Conservation (phyloP, 2,329 filamentous ascomycete genomes). For the Exophiala sp. region DNA sequence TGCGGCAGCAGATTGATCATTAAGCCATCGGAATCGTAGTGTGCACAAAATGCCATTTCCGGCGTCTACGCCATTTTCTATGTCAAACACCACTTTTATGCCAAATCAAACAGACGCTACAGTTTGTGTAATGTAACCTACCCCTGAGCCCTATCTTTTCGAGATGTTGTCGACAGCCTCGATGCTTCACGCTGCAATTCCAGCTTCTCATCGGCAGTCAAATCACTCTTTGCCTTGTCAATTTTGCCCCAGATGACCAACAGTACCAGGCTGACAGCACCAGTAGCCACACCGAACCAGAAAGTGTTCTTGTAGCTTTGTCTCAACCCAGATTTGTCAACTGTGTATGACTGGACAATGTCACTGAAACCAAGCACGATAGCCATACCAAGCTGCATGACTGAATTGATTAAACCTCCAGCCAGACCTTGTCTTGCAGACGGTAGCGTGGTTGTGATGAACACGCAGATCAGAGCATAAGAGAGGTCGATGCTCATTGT, state of each 20-base stretch:
- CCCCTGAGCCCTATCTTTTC: background rate
- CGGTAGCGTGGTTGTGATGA: conserved; percentile 70
- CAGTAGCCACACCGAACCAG: conserved; percentile 61
- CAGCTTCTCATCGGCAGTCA: conserved; percentile 56
- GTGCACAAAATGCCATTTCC: no score
- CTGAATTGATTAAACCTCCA: conserved; percentile 66
- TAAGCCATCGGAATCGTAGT: no score
- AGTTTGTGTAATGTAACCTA: no score
- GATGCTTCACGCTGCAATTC: conserved; percentile 28
- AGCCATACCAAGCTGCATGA: conserved; percentile 69
- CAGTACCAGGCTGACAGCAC: conserved; percentile 51
- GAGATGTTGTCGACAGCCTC: conserved; percentile 5
- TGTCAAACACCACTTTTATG: background rate
- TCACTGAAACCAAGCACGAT: conserved; percentile 69
- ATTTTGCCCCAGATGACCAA: conserved; percentile 54
- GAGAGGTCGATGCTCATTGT: conserved; percentile 73
- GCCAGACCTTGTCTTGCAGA: conserved; percentile 66
- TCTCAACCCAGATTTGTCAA: conserved; percentile 37
- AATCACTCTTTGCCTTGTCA: conserved; percentile 53
- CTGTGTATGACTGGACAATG: conserved; percentile 53
- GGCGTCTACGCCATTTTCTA: no score
- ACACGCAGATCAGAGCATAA: conserved; percentile 72
- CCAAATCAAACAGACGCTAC: background rate
- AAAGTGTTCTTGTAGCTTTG: conserved; percentile 53
- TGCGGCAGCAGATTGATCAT: no score